Evolutionary conservation across 768 basidiomycete species (phyloP).

Genomic region (Boletus speciosus): DNA sequence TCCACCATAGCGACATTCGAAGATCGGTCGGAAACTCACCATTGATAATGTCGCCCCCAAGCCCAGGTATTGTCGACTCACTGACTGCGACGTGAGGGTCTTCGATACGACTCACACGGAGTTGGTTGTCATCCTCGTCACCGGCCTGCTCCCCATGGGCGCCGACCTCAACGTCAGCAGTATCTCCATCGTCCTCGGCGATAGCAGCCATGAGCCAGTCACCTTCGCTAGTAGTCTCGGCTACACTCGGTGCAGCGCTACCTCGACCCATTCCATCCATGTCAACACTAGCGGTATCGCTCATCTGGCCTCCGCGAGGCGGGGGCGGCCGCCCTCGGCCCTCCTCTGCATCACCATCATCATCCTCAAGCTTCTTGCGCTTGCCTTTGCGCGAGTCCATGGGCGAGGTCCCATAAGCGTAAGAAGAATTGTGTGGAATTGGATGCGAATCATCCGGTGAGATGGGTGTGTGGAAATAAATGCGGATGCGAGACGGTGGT

Average conservation of each 20-base stretch:
- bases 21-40: conserved; percentile 50
- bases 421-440: conserved; percentile 58
- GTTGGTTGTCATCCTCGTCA: conserved; percentile 45
- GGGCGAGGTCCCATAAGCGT: conserved; percentile 37
- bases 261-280: conserved; percentile 53
- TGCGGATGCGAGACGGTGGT: conserved; percentile 79
- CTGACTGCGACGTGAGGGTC: conserved; percentile 36
- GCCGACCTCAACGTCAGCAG: conserved; percentile 54
- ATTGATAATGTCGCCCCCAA: conserved; percentile 36
- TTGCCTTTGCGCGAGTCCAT: conserved; percentile 74
- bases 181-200: conserved; percentile 63
- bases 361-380: conserved; percentile 86
- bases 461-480: conserved; percentile 90
- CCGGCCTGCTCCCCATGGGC: conserved; percentile 44
- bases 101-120: conserved; percentile 42
- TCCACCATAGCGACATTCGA: conserved; percentile 40
- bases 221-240: conserved; percentile 61
- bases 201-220: conserved; percentile 92
- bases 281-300: conserved; percentile 56
- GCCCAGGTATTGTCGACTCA: conserved; percentile 33
- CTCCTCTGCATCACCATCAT: conserved; percentile 78
- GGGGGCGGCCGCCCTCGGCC: conserved; percentile 66
- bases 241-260: conserved; percentile 68
- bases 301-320: conserved; percentile 38
- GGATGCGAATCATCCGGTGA: conserved; percentile 77